Evolutionary conservation across 768 basidiomycete genomes (phyloP), one percentile per base, ranked within the genome.

Genomic region (Boletus tomentosulus): DNA sequence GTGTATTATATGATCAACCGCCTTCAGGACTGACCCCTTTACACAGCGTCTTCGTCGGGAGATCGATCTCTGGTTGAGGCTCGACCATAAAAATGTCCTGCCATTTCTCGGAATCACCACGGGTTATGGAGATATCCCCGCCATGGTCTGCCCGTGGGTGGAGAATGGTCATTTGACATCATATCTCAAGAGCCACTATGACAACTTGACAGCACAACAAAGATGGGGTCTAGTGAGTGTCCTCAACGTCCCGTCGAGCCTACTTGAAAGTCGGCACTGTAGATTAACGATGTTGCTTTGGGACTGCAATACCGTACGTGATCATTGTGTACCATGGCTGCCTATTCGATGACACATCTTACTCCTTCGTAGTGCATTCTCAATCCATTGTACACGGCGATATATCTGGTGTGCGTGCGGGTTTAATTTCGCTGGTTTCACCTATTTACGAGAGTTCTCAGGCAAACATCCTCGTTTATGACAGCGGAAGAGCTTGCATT

Each of bases 401-500:
- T 28, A 50, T 65, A 10, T 60, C 58, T n/a, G 63, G 78, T 1
- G 66, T 69, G 50, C 30, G 67, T 41, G 8, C 10, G 4, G 0
- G n/a, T 22, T 11, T 25, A 0, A 0, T 7, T 19, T 54, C 11
- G 1, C 10, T 4, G 31, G 13, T 43, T 30, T 39, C 1, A 13
- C 43, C 48, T 6, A 53, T 27, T 39, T 3, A 41, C 16, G 3
- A 24, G 9, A 1, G 16, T 30, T 19, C 4, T 4, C 37, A 69
- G 78, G 71, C 76, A 0, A 81, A 81, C 46, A 66, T 81, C 44
- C 72, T 81, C 6, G 69, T 81, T 33, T 64, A 76, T 51, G 66
- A 66, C 41, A 63, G 73, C 16, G 72, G 74, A 22, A 72, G 72
- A 30, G 78, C 74, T 1, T 72, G 73, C 27, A 61, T 81, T 7